Evolutionary conservation across 106 monocot species (phyloP).

Genomic region (Agapanthus africanus): DNA sequence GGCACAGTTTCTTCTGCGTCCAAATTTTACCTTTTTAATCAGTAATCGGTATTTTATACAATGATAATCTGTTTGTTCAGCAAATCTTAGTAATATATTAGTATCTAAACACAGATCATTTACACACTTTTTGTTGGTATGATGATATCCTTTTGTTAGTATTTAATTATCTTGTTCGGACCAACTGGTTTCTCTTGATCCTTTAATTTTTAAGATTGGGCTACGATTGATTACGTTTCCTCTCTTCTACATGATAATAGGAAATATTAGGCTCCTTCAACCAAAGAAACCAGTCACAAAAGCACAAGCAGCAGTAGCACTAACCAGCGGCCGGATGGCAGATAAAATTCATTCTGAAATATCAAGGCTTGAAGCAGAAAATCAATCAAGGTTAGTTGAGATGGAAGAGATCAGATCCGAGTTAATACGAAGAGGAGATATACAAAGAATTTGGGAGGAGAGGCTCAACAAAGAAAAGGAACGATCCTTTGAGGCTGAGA

Average conservation of each 20-base stretch:
- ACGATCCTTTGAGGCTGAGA: constrained; percentile 24
- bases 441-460: constrained; percentile 51
- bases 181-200: too few species aligned
- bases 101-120: too few species aligned
- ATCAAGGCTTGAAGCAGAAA: constrained; percentile 53
- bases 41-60: too few species aligned
- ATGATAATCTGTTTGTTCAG: too few species aligned
- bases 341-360: constrained; percentile 45
- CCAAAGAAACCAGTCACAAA: constrained; percentile 69
- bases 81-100: too few species aligned
- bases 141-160: background rate
- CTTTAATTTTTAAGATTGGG: too few species aligned
- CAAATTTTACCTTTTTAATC: too few species aligned
- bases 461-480: constrained; percentile 40
- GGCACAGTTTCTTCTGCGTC: too few species aligned
- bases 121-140: too few species aligned
- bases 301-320: constrained; percentile 78
- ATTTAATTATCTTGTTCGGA: constrained; percentile 1
- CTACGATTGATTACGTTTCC: too few species aligned
- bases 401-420: constrained; percentile 71
- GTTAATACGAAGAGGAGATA: constrained; percentile 61
- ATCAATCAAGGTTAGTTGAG: constrained; percentile 34
- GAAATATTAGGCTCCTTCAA: constrained; percentile 77
- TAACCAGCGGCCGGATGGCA: constrained; percentile 60
- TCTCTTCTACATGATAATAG: constrained; percentile 22